A percentile compares a stretch with the other conserved stretches of the same genome.
These are phyloP conservation scores for Oxytropis ochrocephala DNA, from an alignment of 306 rosid genomes.

Conservation along the genomic window DNA sequence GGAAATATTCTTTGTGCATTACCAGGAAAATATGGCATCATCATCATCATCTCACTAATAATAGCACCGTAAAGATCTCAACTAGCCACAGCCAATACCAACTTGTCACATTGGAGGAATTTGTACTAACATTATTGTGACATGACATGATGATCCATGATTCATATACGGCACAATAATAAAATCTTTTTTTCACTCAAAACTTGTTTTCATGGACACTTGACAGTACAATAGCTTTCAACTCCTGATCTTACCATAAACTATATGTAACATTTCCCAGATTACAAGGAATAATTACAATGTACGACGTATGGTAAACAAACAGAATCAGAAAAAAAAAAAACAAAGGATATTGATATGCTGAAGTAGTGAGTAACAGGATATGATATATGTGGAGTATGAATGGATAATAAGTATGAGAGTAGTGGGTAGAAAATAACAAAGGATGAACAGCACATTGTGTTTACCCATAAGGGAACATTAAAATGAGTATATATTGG, in stretches of 20 bases:
- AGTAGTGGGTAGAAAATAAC: slow-evolving; percentile 31
- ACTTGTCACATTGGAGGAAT: slow-evolving; percentile 8
- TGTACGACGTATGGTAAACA: background rate
- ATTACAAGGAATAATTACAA: background rate
- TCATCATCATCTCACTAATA: background rate
- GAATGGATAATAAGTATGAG: slow-evolving; percentile 40
- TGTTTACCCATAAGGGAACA: slow-evolving; percentile 45
- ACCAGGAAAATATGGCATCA: background rate
- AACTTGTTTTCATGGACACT: slow-evolving; percentile 10
- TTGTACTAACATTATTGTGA: background rate
- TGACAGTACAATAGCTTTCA: background rate
- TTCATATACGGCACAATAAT: too few relatives aligned
- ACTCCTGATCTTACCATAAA: background rate
- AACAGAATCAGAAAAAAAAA: background rate
- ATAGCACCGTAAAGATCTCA: background rate
- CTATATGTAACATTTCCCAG: background rate
- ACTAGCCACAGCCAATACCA: background rate
- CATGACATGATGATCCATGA: background rate
- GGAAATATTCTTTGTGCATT: background rate
- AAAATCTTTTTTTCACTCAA: background rate
- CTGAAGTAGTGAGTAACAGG: slow-evolving; percentile 2
- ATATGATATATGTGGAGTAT: slow-evolving; percentile 48
- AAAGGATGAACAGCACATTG: slow-evolving; percentile 38
- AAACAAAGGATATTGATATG: slow-evolving; percentile 2
- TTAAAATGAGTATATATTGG: slow-evolving; percentile 14